Evolutionary conservation across 305 asterid genomes (phyloP), one percentile per base, ranked within the genome.

Genomic region (Coffea humblotiana): DNA sequence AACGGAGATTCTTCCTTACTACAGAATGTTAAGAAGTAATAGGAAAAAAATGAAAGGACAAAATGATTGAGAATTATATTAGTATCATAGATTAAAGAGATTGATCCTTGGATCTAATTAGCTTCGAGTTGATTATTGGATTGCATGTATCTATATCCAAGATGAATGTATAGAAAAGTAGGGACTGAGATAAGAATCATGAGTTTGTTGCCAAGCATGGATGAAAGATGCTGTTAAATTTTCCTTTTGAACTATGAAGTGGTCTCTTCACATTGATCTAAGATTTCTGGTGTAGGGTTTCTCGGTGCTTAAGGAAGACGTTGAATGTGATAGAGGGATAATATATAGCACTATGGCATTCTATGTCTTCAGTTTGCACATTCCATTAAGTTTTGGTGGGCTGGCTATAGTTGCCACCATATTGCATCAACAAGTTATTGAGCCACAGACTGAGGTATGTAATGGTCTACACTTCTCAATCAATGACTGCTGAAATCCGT

Each of bases 341-440:
- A 65, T 90, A 51, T 92, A 93, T 94, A 89, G 96, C 87, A 88
- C 89, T 71, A 78, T 92, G 86, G 97, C 95, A 13, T 86, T 93
- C 81, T 95, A 92, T 78, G 76, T 92, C 80, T 90, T 93, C 77
- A 90, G 94, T 87, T 86, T 95, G 84, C 99, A 95, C 6, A 85
- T 92, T 78, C 98, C 99, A 69, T 82, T 95, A 85, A 95, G 99
- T 83, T 95, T 88, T 78, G 99, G 99, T 9, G 97, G 98, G 77
- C 78, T 92, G 71, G 89, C 99, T 70, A 85, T 85, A 35, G 88
- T 90, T 78, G 87, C 91, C 85, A 88, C 85, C 77, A 60, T 90
- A 79, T 27, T 91, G 86, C 91, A 89, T 79, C 92, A 88, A 78
- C 84, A 87, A 71, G 87, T 82, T 80, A 94, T 90, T 32, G 78